Evolutionary conservation across 306 rosid species (phyloP).

Genomic region (Abrus precatorius): DNA sequence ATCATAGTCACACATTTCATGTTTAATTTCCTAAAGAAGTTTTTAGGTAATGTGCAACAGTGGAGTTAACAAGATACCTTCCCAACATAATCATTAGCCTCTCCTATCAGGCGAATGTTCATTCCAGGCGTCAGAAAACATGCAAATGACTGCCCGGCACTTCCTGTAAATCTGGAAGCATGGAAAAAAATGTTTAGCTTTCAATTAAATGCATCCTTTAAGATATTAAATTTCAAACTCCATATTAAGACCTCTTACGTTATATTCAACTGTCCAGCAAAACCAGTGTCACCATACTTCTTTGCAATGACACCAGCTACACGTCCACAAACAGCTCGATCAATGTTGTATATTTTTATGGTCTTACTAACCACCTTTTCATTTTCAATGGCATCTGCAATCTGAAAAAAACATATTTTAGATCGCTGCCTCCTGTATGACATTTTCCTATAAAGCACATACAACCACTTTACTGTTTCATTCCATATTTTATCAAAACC

Average conservation of each 20-base stretch:
- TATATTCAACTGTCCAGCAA: conserved; percentile 94
- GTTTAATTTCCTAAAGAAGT: conserved; percentile 29
- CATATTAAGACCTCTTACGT: conserved; percentile 64
- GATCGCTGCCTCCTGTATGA: conserved; percentile 6
- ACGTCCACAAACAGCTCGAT: conserved; percentile 96
- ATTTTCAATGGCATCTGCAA: conserved; percentile 86
- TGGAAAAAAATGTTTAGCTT: conserved; percentile 39
- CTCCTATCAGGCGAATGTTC: conserved; percentile 94
- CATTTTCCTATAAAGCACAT: conserved; percentile 28
- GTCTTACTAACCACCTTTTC: conserved; percentile 83
- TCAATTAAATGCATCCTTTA: conserved; percentile 31
- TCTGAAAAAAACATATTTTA: conserved; percentile 58
- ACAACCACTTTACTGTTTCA: conserved; percentile 3
- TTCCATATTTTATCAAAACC: conserved; percentile 12
- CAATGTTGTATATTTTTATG: conserved; percentile 76
- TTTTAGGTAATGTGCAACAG: conserved; percentile 5
- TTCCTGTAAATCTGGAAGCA: conserved; percentile 85
- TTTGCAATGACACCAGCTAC: conserved; percentile 90
- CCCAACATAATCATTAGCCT: conserved; percentile 98
- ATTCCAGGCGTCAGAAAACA: conserved; percentile 99
- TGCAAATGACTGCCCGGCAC: conserved; percentile 98
- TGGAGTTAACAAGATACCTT: conserved; percentile 65
- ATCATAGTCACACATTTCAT: conserved; percentile 29
- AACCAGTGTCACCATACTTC: conserved; percentile 97
- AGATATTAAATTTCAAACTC: conserved; percentile 36